Evolutionary conservation across 2,329 filamentous ascomycete species (phyloP), one percentile per base, ranked within the genome.

Genomic region (Cephalotrichum gorgonifer): DNA sequence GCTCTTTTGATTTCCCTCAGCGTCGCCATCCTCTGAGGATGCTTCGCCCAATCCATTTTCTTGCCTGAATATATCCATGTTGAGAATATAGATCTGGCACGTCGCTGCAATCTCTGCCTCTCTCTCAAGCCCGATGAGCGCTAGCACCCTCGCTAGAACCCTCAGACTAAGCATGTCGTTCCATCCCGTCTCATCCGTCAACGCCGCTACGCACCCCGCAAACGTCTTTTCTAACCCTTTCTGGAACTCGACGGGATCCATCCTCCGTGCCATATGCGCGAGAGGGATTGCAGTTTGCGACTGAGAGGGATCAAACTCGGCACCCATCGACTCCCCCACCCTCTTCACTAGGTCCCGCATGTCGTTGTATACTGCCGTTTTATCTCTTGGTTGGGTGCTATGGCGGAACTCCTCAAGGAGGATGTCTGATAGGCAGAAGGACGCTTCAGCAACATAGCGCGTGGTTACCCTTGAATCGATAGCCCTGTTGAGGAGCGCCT

Each of bases 21-120:
- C 11, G 12, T 39, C 23, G 5, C 11, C 23, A n/a, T 47, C 23
- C 7, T 47, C 33, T 8, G 1, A 2, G 3, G 7, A 8, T 27
- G 20, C 17, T 20, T 8, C 33, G 6, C 33, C 8, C 8, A 6
- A 15, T 2, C 39, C 4, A 28, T 30, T 33, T 17, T 50, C 38
- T 17, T 45, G 35, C 20, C 39, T 31, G 23, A 30, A 26, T 5
- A 50, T 30, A 7, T 50, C 48, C 30, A 44, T 26, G 25, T 50
- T 31, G 22, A 44, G 17, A 17, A 50, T 35, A 39, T 50, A 50
- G n/a, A 50, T 23, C 33, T 50, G 48, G 28, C 42, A 50, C 7
- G 48, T 41, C 8, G 22, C 23, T 7, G 48, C 48, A 25, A 50
- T 50, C 6, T 22, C 25, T 8, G 48, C 48, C 6, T 46, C 48